Evolutionary conservation across 73 alveolate species (phyloP).

Genomic region (Paramecium biaurelia): DNA sequence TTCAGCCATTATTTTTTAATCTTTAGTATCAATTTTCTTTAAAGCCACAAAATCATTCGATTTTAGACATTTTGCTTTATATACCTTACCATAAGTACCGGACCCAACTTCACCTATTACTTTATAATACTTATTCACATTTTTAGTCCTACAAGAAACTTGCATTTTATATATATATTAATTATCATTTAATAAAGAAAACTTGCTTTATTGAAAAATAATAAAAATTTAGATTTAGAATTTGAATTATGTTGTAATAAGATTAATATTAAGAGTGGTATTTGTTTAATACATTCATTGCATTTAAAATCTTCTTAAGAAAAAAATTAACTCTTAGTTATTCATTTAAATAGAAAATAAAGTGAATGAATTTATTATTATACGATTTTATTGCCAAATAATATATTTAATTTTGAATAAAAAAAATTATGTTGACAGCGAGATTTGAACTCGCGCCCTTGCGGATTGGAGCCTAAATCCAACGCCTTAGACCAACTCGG

Average conservation of each 20-base stretch:
- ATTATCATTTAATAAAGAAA: not conserved
- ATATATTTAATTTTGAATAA: not conserved
- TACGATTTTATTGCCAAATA: not conserved
- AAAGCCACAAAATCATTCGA: constrained; percentile 85
- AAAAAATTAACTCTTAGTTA: too few relatives aligned
- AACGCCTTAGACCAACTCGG: constrained; percentile 63
- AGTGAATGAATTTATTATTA: not conserved
- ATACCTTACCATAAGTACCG: constrained; percentile 96
- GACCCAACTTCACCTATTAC: constrained; percentile 80
- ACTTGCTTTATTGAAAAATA: not conserved
- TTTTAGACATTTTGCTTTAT: constrained; percentile 80
- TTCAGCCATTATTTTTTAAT: constrained; percentile 79
- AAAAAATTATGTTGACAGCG: constrained; percentile 58
- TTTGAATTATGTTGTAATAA: not conserved
- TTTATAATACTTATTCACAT: constrained; percentile 59
- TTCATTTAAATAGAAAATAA: not conserved
- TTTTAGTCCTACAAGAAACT: constrained; percentile 55
- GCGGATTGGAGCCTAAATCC: constrained; percentile 62
- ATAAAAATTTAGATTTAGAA: not conserved
- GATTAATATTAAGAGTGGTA: too few relatives aligned
- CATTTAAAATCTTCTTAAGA: too few relatives aligned
- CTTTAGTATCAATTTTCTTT: constrained; percentile 84
- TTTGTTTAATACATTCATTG: too few relatives aligned
- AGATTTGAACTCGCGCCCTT: constrained; percentile 63
- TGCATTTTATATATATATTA: not conserved